Evolutionary conservation across 805 yeast species (phyloP), one percentile per base, ranked within the genome.

Genomic region (Kregervanrija pseudodelftensis): DNA sequence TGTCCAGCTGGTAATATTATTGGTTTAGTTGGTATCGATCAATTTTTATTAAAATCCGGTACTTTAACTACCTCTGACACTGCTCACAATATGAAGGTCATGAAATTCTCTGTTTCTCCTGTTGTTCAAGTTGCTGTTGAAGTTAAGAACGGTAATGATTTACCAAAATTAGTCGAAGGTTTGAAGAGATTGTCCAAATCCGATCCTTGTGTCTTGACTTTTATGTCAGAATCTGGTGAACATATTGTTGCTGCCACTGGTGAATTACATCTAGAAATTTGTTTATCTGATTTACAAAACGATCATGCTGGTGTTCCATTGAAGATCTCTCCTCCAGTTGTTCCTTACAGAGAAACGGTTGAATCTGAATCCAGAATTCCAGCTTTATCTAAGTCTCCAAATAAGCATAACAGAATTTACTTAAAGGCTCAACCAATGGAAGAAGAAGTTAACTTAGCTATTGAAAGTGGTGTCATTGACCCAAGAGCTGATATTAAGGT

Each of bases 1-100:
- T 86, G 95, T 79, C 98, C 99, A 72, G 97, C 98, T 64, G 99
- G 99, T 87, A 91, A 91, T 96, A 91, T 91, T 84, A 82, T 90
- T 69, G 99, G 98, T 89, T 79, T 91, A 72, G 98, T 91, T 66
- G 99, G 99, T 90, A 86, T 91, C 66, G 99, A 91, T 78, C 99
- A 91, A 82, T 91, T 90, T 87, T 85, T 91, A 78, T 86, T 91
- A 76, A 91, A 91, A 80, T 86, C 96, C 67, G 99, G 98, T 89
- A 91, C 99, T 66, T 77, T 91, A 68, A 93, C 99, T 78, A 91
- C 97, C 72, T 76, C 75, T 69, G 98, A 93, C 72, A 73, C 87
- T 64, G 85, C 99, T 61, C 97, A 93, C 93, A 91, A 91, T 93
- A 78, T 91, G 89, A 90, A 88, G 87, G 98, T 91, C 67, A 91